Evolutionary conservation across 202 grass and related monocot genomes (phyloP), one percentile per base, ranked within the genome.

Genomic region (Hordeum pubiflorum): DNA sequence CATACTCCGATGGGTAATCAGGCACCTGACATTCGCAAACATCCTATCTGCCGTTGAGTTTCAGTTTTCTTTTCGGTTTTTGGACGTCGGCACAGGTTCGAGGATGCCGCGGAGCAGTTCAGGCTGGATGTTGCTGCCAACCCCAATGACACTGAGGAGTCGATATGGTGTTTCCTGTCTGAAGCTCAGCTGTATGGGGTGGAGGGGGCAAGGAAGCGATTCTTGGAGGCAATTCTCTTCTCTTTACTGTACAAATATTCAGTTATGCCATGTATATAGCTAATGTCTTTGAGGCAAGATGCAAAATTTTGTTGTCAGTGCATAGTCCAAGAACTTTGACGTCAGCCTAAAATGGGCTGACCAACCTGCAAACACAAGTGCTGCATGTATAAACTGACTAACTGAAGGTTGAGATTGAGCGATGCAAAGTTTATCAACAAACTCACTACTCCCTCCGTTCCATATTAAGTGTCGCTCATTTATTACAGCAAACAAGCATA

Each of bases 131-230:
- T 94, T 80, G 88, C 88, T 56, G 80, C 84, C 10, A 97, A 94
- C 56, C 92, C 95, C 1, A 91, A 97, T 3, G 95, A 97, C 48
- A 97, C 88, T 0, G 95, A 94, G 33, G 95, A 94, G 72, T 94
- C 90, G 3, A 93, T 98, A 86, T 98, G 95, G 95, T 97, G 90
- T 79, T 94, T 92, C 80, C 69, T 97, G 2, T 94, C 84, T 82
- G 95, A 97, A 64, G 89, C 92, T 88, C 92, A 85, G 59, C 34
- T 92, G 58, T 88, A 80, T 18, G 84, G 92, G 5, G 80, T 80
- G 6, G 84, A 87, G 3, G 86, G 88, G 59, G 95, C 92, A 61
- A 87, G 95, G 75, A 94, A 76, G 3, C 80, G 58, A 8, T 97
- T 94, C 74, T 79, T 97, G 88, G 92, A 94, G 92, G 95, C 80